Evolutionary conservation across 208 protist species (phyloP).

Genomic region (Crithidia bombi): DNA sequence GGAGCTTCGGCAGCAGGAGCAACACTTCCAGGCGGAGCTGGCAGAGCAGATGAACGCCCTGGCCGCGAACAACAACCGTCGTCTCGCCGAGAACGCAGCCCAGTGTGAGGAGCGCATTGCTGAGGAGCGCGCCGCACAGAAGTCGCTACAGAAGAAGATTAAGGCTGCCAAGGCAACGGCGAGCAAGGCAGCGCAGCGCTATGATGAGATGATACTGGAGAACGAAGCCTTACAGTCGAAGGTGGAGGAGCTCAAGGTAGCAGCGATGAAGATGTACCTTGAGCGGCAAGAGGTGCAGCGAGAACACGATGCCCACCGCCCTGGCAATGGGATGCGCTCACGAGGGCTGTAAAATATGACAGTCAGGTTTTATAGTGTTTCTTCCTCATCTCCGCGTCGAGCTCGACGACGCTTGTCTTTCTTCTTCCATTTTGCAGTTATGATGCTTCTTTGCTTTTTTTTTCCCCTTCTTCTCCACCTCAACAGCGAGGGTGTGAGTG

Average conservation of each 20-base stretch:
- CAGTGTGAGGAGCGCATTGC: conserved; percentile 83
- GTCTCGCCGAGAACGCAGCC: conserved; percentile 75
- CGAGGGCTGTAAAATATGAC: conserved; percentile 47
- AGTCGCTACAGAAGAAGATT: conserved; percentile 84
- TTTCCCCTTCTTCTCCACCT: no score
- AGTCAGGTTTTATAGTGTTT: no score
- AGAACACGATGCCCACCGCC: conserved; percentile 64
- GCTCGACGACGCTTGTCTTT: no score
- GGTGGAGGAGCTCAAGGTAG: conserved; percentile 91
- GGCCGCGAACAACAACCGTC: conserved; percentile 81
- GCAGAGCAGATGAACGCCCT: conserved; percentile 82
- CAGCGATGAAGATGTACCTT: conserved; percentile 89
- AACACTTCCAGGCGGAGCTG: conserved; percentile 68
- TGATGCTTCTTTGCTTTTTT: no score
- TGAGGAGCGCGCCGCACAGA: conserved; percentile 83
- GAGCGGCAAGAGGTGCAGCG: conserved; percentile 87
- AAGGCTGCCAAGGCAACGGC: conserved; percentile 82
- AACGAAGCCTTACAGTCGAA: conserved; percentile 85
- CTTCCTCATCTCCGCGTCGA: no score
- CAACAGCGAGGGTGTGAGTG: no score
- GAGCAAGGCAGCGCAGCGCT: conserved; percentile 86
- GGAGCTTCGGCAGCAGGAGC: conserved; percentile 82
- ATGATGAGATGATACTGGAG: conserved; percentile 93
- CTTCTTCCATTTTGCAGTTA: no score
- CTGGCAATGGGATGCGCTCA: conserved; percentile 48